Conservation (phyloP, 2,329 filamentous ascomycete species). For the Emergomyces africanus region DNA sequence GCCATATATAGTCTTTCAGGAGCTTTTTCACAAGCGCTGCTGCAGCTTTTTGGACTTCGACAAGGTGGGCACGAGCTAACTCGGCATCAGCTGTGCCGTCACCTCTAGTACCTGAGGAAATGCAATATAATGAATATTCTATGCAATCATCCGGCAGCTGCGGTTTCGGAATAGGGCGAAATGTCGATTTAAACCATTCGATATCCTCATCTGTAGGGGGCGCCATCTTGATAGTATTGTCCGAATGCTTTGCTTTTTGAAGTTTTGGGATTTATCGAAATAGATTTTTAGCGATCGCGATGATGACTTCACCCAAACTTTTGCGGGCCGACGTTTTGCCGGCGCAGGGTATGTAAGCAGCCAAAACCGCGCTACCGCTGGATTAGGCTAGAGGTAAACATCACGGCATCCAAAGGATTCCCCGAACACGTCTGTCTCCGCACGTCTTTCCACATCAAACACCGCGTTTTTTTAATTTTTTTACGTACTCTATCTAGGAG, state of each 20-base stretch:
- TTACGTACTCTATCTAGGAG: no score
- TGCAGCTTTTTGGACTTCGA: constrained; percentile 57
- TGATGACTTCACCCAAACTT: constrained; percentile 26
- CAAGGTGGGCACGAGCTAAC: constrained; percentile 47
- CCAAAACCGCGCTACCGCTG: constrained; percentile 17
- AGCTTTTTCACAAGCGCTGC: constrained; percentile 49
- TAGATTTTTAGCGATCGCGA: constrained; percentile 7
- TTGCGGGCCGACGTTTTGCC: constrained; percentile 4
- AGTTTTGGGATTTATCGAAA: neutral
- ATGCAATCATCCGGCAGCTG: constrained; percentile 69
- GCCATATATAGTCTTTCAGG: constrained; percentile 88
- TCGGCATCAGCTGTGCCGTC: constrained; percentile 43
- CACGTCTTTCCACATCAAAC: constrained; percentile 16
- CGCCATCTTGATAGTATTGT: constrained; percentile 20
- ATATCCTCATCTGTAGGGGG: constrained; percentile 42
- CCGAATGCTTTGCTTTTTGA: neutral
- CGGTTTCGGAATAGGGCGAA: constrained; percentile 50
- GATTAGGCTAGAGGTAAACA: constrained; percentile 32
- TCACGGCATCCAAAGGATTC: constrained; percentile 6
- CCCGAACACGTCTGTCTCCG: no score
- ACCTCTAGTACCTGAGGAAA: constrained; percentile 44
- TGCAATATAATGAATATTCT: constrained; percentile 67
- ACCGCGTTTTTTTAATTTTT: neutral
- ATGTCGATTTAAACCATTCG: constrained; percentile 54
- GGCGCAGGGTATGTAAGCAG: neutral